phyloP scores from a whole-genome alignment of 352 stramenopile species.

The Pilasporangium apinafurcum region DNA sequence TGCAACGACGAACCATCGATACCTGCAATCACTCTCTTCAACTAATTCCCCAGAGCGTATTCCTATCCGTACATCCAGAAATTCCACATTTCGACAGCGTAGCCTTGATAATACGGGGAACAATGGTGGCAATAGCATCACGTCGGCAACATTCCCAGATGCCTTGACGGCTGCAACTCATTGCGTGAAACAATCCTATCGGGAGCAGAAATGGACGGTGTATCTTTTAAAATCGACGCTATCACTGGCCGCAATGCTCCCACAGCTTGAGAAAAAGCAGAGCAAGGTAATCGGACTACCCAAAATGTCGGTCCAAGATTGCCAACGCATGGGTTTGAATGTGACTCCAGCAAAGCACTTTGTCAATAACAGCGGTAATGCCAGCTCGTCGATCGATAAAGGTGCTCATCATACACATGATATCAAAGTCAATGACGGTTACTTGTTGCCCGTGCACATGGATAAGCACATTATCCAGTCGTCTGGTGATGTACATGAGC shows the following conservation, averaged over 20 bases:
- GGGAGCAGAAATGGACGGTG: slow-evolving; percentile 63
- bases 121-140: neutral
- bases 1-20: neutral
- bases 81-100: neutral
- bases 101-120: neutral
- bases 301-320: slow-evolving; percentile 43
- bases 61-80: neutral
- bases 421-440: slow-evolving; percentile 20
- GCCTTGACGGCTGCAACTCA: slow-evolving; percentile 18
- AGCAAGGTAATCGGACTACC: slow-evolving; percentile 42
- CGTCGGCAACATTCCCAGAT: neutral
- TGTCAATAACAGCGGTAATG: no score
- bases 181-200: slow-evolving; percentile 50
- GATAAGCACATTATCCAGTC: slow-evolving; percentile 43
- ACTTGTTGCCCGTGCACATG: slow-evolving; percentile 39
- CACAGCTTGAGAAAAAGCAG: slow-evolving; percentile 64
- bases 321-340: neutral
- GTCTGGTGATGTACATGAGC: slow-evolving; percentile 3
- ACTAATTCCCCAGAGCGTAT: no score
- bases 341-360: neutral
- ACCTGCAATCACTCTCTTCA: no score
- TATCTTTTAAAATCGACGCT: slow-evolving; percentile 65
- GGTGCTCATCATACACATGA: neutral
- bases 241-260: slow-evolving; percentile 56
- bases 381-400: neutral